Evolutionary conservation across 768 basidiomycete genomes (phyloP), one percentile per base, ranked within the genome.

Genomic region (Coprinopsis cinerea): DNA sequence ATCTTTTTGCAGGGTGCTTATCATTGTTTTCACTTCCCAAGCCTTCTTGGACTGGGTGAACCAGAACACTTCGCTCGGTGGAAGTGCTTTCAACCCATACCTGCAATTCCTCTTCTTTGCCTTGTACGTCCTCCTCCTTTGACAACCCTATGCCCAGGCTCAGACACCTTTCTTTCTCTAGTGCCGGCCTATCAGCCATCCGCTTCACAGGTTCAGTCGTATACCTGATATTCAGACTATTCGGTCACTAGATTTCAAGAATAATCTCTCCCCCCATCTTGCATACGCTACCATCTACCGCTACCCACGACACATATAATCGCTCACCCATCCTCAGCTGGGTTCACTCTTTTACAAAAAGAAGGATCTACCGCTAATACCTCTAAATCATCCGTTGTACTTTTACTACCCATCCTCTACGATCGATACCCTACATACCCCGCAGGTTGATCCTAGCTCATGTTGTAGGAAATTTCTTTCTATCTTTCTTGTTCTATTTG

Each of bases 61-160:
- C 22, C 48, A 67, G 25, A 79, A 86, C 56, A 70, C 90, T 44
- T 63, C 74, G 41, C 64, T 61, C n/a, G 68, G 70, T 3, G 71
- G 75, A 49, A 70, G 78, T 13, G 73, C 74, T 20, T 92, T 93
- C 72, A 94, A 94, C 60, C 90, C 92, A n/a, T 94, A 93, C 66
- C 76, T 90, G 43, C 80, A 78, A 24, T 85, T 90, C 72, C 75
- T 93, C 48, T 93, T 94, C 75, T 81, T 65, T 56, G 72, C 71
- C 47, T 64, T 74, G 72, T 76, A 61, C 55, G 74, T 71, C 36
- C 9, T 35, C 9, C 41, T 32, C 34, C 36, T 40, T 43, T 47
- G 42, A 27, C 45, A 23, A 37, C 34, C 57, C 24, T 13, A 41
- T 22, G 42, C 34, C 57, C 15, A 15, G 50, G 18, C 36, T 28